Conservation (phyloP, 2,329 filamentous ascomycete genomes). For the Epicoccum nigrum region DNA sequence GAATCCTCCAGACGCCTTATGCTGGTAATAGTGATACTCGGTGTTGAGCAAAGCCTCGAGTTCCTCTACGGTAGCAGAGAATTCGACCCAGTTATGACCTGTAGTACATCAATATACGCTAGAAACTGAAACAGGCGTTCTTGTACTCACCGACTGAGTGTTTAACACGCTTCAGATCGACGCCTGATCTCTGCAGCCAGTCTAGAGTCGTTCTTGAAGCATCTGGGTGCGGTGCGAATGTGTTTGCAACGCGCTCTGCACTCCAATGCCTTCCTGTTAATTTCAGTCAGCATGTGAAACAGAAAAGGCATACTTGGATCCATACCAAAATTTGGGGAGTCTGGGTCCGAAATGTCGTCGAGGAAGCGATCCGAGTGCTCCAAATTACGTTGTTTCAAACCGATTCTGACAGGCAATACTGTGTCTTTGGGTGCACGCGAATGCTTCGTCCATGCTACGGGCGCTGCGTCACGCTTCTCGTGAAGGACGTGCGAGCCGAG, state of each 20-base stretch:
- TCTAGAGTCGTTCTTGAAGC: slow-evolving; percentile 18
- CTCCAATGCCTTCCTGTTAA: slow-evolving; percentile 17
- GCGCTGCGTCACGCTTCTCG: slow-evolving; percentile 20
- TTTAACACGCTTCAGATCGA: slow-evolving; percentile 17
- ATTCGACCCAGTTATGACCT: slow-evolving; percentile 24
- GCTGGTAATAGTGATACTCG: slow-evolving; percentile 24
- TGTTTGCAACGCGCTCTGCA: slow-evolving; percentile 22
- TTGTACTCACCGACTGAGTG: slow-evolving; percentile 18
- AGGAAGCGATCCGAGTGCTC: slow-evolving; percentile 22
- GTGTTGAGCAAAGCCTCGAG: slow-evolving; percentile 21
- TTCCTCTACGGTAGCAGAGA: slow-evolving; percentile 13
- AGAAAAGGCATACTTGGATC: background rate
- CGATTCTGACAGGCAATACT: slow-evolving; percentile 21
- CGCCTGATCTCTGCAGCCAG: slow-evolving; percentile 24
- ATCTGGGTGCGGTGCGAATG: slow-evolving; percentile 23
- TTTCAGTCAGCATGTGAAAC: background rate
- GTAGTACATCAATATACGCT: background rate
- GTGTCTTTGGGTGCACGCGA: slow-evolving; percentile 19
- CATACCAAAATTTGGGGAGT: slow-evolving; percentile 26
- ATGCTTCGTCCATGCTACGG: slow-evolving; percentile 20
- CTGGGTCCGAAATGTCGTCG: slow-evolving; percentile 24
- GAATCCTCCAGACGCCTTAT: slow-evolving; percentile 19
- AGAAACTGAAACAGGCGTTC: background rate
- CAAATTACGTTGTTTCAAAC: slow-evolving; percentile 21
- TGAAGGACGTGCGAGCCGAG: slow-evolving; percentile 14